phyloP scores from a whole-genome alignment of 2,329 filamentous ascomycete genomes.

The Beauveria asiatica region DNA sequence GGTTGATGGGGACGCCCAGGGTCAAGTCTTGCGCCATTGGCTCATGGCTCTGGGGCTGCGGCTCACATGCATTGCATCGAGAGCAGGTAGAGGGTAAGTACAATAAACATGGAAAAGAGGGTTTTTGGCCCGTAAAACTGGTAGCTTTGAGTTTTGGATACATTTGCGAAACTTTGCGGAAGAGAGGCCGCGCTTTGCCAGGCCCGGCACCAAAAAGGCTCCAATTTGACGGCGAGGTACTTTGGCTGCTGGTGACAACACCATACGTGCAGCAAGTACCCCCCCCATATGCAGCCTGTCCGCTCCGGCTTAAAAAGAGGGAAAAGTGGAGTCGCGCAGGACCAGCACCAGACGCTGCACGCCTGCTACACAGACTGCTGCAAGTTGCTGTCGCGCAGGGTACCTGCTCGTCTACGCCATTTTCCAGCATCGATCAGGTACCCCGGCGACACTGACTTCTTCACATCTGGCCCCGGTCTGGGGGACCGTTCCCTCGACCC shows the following conservation, averaged over 20 bases:
- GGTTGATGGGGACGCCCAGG: neutral
- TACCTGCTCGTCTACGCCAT: neutral
- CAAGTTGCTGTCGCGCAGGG: neutral
- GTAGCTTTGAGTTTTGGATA: neutral
- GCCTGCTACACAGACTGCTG: neutral
- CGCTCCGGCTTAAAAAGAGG: neutral
- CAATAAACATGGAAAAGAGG: neutral
- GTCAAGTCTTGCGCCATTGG: conserved; percentile 1
- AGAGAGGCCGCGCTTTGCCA: neutral
- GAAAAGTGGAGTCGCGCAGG: neutral
- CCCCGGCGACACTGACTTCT: conserved; percentile 6
- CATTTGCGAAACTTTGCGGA: neutral
- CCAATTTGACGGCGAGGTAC: neutral
- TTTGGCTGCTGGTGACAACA: neutral
- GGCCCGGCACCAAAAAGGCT: neutral
- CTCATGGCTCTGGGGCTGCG: conserved; percentile 1
- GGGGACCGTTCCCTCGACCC: conserved; percentile 18
- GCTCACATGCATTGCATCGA: neutral
- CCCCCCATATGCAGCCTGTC: neutral
- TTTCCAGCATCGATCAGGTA: neutral
- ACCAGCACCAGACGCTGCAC: neutral
- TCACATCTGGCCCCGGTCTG: conserved; percentile 13
- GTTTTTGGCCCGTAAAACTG: no score
- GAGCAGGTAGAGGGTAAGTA: neutral
- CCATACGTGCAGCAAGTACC: neutral